phyloP scores from a whole-genome alignment of 2,329 filamentous ascomycete genomes.

The Dactylellina haptotyla region DNA sequence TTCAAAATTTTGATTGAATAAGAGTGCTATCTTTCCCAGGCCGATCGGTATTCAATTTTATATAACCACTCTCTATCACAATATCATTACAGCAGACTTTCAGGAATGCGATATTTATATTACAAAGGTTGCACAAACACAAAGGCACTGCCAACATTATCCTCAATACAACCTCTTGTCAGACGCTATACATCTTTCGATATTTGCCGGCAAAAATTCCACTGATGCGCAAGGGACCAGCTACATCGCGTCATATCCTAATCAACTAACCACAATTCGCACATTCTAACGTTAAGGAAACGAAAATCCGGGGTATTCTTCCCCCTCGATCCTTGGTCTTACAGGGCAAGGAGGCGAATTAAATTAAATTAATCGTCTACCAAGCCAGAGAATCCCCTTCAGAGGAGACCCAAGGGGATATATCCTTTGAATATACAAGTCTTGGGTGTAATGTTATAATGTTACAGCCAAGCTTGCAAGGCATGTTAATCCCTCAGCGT shows the following conservation, averaged over 20 bases:
- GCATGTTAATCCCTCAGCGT: conserved; percentile 28
- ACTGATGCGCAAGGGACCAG: background rate
- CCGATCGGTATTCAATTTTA: background rate
- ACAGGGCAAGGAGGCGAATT: background rate
- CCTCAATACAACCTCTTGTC: background rate
- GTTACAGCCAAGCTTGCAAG: conserved; percentile 51
- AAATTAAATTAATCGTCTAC: background rate
- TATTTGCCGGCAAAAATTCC: too few species aligned
- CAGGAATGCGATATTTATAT: background rate
- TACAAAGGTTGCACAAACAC: background rate
- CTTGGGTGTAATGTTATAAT: conserved; percentile 28
- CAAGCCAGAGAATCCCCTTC: too few species aligned
- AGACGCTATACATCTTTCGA: background rate
- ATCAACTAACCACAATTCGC: background rate
- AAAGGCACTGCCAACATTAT: too few species aligned
- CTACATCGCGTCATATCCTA: conserved; percentile 2
- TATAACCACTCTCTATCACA: background rate
- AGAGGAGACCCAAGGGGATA: too few species aligned
- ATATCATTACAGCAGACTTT: too few species aligned
- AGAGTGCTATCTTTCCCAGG: too few species aligned
- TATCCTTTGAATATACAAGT: background rate
- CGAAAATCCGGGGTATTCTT: conserved; percentile 36
- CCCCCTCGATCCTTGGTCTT: background rate
- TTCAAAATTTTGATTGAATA: too few species aligned
- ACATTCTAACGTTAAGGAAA: conserved; percentile 31